Evolutionary conservation across 345 rosid genomes (phyloP).

Genomic region (Arabis hirsuta): DNA sequence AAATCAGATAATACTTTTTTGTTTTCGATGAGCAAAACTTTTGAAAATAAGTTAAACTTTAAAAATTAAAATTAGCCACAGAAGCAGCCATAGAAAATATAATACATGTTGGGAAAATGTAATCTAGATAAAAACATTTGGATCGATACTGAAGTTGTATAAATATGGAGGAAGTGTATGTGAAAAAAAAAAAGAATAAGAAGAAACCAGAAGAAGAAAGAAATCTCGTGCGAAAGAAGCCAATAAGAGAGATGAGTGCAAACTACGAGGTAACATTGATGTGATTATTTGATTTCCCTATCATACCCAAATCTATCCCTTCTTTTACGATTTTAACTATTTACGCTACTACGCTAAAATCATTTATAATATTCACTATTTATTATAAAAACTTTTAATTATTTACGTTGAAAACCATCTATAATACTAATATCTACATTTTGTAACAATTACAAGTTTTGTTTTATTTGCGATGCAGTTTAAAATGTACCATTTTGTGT

Average conservation of each 20-base stretch:
- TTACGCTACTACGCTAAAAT: too few species aligned
- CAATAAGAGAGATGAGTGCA: constrained; percentile 30
- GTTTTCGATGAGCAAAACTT: background rate
- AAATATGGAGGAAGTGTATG: constrained; percentile 12
- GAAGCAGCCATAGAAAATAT: background rate
- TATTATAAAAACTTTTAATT: too few species aligned
- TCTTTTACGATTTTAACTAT: background rate
- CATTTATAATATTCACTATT: too few species aligned
- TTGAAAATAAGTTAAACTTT: too few species aligned
- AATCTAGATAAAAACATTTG: background rate
- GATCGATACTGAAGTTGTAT: background rate
- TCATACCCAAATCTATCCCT: constrained; percentile 29
- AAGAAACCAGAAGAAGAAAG: constrained; percentile 27
- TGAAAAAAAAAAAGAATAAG: constrained; percentile 16
- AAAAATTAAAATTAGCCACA: too few species aligned
- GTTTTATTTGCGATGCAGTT: too few species aligned
- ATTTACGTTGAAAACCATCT: too few species aligned
- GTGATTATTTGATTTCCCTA: constrained; percentile 14
- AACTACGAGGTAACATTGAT: constrained; percentile 33
- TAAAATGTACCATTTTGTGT: too few species aligned
- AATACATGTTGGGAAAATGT: too few species aligned
- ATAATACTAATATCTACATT: too few species aligned
- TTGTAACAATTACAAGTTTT: too few species aligned
- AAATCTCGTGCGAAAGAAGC: constrained; percentile 37
- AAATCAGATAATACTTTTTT: too few species aligned